phyloP scores from a whole-genome alignment of 257 asterid species.

The Solanum medicagineum region DNA sequence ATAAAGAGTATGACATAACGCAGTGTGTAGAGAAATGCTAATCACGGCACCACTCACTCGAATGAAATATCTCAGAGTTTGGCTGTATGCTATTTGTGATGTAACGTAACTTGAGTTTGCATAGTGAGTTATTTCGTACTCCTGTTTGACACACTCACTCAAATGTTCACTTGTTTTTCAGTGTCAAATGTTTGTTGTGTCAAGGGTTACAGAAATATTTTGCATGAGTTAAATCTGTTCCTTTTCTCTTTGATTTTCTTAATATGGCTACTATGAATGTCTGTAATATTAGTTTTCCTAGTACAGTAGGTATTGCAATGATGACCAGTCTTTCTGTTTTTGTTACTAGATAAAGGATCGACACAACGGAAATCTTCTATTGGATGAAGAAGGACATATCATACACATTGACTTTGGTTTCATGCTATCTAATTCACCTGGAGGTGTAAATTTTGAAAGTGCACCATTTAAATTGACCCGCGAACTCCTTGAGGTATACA shows the following conservation, averaged over 20 bases:
- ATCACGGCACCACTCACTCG: too few species aligned
- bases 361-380: constrained; percentile 91
- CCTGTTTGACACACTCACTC: neutral
- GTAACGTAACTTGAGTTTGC: neutral
- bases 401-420: constrained; percentile 99
- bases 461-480: constrained; percentile 98
- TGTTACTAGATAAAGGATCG: constrained; percentile 75
- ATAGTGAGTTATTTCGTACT: neutral
- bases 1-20: neutral
- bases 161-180: neutral
- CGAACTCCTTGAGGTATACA: constrained; percentile 87
- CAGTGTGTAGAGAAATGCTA: neutral
- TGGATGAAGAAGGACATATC: constrained; percentile 99
- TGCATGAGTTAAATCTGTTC: neutral
- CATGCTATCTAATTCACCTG: constrained; percentile 99
- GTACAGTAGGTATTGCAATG: neutral
- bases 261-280: neutral
- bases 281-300: neutral
- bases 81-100: neutral
- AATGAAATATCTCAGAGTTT: too few species aligned
- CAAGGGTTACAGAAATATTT: neutral
- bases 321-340: neutral
- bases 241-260: neutral
- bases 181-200: neutral
- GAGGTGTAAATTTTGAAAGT: constrained; percentile 99